Percentiles rank a stretch among this genome's conserved stretches.
phyloP scores from a whole-genome alignment of 768 basidiomycete species.

The Leccinum incarnatum region DNA sequence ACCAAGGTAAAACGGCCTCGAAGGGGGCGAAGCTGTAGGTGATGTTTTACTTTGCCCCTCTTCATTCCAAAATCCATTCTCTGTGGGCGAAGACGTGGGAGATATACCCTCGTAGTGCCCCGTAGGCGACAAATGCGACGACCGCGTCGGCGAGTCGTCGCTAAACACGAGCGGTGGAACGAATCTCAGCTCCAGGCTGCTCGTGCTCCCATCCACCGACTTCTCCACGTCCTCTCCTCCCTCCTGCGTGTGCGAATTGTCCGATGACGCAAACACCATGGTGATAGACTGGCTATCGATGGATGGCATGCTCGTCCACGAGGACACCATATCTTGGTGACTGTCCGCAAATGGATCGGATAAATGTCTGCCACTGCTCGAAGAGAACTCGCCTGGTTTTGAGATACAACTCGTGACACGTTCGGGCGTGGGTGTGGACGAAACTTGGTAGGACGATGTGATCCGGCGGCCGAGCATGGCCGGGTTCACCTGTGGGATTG shows the following conservation, averaged over 20 bases:
- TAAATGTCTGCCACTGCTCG: slow-evolving; percentile 6
- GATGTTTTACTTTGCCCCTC: not conserved
- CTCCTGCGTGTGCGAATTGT: not conserved
- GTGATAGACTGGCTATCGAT: not conserved
- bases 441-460: not conserved
- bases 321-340: slow-evolving; percentile 6
- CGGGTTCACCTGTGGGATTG: not conserved
- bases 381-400: slow-evolving; percentile 7
- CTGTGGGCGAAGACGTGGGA: not conserved
- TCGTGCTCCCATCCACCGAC: slow-evolving; percentile 7
- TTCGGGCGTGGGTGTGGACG: not conserved
- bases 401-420: not conserved
- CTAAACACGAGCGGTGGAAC: slow-evolving; percentile 4
- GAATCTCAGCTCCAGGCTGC: slow-evolving; percentile 23
- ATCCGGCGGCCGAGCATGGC: not conserved
- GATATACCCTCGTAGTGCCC: slow-evolving; percentile 18
- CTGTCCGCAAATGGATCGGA: slow-evolving; percentile 20
- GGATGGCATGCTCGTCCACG: slow-evolving; percentile 5
- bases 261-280: not conserved
- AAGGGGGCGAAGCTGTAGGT: not conserved
- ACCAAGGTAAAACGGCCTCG: slow-evolving; percentile 8
- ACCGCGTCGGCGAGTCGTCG: slow-evolving; percentile 1
- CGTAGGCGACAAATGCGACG: slow-evolving; percentile 9
- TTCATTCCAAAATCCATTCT: not conserved
- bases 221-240: not conserved